Percentiles rank a stretch among this genome's conserved stretches.
phyloP scores from a whole-genome alignment of 1,284 basidiomycete species.

The Stygiomarasmius scandens region DNA sequence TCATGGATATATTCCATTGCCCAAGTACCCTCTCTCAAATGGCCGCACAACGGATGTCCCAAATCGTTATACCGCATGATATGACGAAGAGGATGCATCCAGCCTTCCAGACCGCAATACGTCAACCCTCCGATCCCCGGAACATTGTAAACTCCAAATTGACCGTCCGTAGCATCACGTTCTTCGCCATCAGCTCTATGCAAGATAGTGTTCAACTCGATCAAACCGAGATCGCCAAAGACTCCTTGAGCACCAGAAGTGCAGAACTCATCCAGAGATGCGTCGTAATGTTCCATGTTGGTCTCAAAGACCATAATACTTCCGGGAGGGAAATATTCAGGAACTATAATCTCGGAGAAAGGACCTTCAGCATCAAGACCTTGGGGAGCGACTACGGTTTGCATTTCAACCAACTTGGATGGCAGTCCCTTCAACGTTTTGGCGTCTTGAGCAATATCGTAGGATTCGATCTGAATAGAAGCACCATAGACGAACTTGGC shows the following conservation, averaged over 20 bases:
- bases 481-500: conserved; percentile 84
- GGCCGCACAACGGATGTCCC: conserved; percentile 86
- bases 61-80: conserved; percentile 90
- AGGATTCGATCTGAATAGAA: conserved; percentile 67
- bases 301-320: conserved; percentile 91
- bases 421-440: conserved; percentile 74
- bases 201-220: conserved; percentile 86
- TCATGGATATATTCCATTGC: conserved; percentile 82
- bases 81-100: conserved; percentile 86
- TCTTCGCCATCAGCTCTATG: conserved; percentile 90
- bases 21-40: conserved; percentile 87
- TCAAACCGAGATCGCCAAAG: conserved; percentile 75
- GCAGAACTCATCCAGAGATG: conserved; percentile 73
- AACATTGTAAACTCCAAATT: conserved; percentile 79
- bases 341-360: conserved; percentile 79
- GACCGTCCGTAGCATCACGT: conserved; percentile 76
- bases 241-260: conserved; percentile 68
- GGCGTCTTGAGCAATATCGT: conserved; percentile 58
- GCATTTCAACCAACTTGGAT: conserved; percentile 68
- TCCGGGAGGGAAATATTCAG: conserved; percentile 88
- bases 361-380: conserved; percentile 69
- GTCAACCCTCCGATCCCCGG: conserved; percentile 74
- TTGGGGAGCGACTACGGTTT: conserved; percentile 52
- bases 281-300: conserved; percentile 68
- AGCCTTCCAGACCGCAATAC: conserved; percentile 94